Evolutionary conservation across 306 rosid species (phyloP).

Genomic region (Quercus suber): DNA sequence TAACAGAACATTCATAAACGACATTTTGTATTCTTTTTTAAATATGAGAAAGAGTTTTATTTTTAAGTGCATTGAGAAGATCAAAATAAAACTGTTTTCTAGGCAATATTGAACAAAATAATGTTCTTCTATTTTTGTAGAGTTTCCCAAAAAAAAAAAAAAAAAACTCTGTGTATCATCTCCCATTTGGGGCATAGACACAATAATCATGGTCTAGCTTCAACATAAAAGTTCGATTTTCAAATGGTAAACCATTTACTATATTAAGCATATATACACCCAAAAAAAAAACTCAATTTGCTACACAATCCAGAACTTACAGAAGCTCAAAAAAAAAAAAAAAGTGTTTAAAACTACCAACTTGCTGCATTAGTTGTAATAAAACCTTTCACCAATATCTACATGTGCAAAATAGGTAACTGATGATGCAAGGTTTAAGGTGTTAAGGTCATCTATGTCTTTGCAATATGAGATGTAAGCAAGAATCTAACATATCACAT

Average conservation of each 20-base stretch:
- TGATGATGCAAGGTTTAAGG: neutral
- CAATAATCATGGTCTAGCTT: conserved; percentile 13
- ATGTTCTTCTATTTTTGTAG: conserved; percentile 6
- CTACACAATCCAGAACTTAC: neutral
- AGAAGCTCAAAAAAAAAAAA: neutral
- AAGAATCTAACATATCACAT: neutral
- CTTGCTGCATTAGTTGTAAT: neutral
- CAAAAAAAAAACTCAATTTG: conserved; percentile 15
- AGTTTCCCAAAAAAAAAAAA: neutral
- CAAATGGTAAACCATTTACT: neutral
- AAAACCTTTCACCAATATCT: conserved; percentile 1
- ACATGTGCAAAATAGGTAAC: neutral
- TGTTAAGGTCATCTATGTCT: neutral
- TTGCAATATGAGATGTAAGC: neutral
- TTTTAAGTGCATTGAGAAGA: neutral
- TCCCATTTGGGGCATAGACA: conserved; percentile 14
- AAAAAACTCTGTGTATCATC: neutral
- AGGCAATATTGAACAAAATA: neutral
- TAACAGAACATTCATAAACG: neutral
- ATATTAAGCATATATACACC: neutral
- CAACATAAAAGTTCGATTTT: neutral
- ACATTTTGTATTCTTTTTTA: neutral
- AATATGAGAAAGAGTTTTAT: neutral
- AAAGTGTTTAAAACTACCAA: neutral
- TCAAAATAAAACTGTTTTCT: neutral